Evolutionary conservation across 2,329 filamentous ascomycete species (phyloP), one percentile per base, ranked within the genome.

Genomic region (Escovopsis weberi): DNA sequence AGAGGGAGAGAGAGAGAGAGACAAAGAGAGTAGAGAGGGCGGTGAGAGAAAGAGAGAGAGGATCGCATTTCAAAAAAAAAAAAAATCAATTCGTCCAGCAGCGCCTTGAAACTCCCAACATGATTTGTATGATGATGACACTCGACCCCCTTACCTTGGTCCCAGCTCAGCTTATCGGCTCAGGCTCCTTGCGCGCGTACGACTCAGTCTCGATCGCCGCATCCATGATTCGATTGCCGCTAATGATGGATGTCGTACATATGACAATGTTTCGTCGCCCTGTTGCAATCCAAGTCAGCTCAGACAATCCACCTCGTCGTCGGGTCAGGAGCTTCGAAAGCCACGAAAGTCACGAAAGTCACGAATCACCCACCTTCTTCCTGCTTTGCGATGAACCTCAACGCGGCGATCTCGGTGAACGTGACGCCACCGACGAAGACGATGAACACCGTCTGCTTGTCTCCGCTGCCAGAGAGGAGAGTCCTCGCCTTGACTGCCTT

Each of bases 391-490:
- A 98, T 82, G 58, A 94, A 96, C 43, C 93, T 74, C 57, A 98
- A 59, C 18, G 93, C 91, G 35, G 93, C 87, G 58, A 98, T 89
- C 63, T 98, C 91, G 0, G 91, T 89, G 57, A 93, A 94, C 0
- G 87, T 95, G 43, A 98, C 84, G 2, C 91, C 93, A n/a, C 91
- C 91, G 15, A 98, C 67, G 62, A 96, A 96, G 52, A 96, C 94
- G n/a, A 98, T 80, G 55, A 95, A 85, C 1, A 94, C 82, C 0
- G 84, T 89, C 67, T 94, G 94, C 59, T 79, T 80, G 40, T 76
- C 76, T 12, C 75, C 74, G 3, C 85, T 85, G 1, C 87, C 85
- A 38, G 85, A 85, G 34, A 98, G 67, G 26, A 93, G 74, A 46
- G 85, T 81, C 44, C 87, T 73, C 12, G 89, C 89, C 54, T 89